Evolutionary conservation across 2,329 filamentous ascomycete genomes (phyloP).

Genomic region (Diaporthe nobilis): DNA sequence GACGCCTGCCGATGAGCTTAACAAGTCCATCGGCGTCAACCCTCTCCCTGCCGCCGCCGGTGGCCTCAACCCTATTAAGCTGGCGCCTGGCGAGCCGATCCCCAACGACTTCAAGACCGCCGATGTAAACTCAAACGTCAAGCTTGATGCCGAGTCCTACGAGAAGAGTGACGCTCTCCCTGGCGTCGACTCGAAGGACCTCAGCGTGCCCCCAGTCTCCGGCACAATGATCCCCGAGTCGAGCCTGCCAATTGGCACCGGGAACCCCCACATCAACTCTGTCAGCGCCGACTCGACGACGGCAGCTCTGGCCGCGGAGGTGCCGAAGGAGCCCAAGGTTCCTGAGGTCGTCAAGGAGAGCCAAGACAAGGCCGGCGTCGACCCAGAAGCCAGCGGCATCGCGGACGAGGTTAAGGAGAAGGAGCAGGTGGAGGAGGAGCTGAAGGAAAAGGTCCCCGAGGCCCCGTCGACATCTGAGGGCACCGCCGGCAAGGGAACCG

Average conservation of each 20-base stretch:
- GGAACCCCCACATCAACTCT: slow-evolving; percentile 66
- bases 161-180: slow-evolving; percentile 80
- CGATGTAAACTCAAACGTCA: slow-evolving; percentile 79
- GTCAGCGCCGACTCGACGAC: slow-evolving; percentile 73
- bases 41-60: slow-evolving; percentile 74
- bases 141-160: slow-evolving; percentile 88
- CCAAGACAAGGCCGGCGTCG: slow-evolving; percentile 74
- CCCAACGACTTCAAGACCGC: slow-evolving; percentile 78
- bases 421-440: slow-evolving; percentile 78
- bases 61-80: slow-evolving; percentile 82
- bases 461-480: slow-evolving; percentile 71
- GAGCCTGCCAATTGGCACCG: slow-evolving; percentile 75
- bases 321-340: slow-evolving; percentile 71
- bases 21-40: slow-evolving; percentile 70
- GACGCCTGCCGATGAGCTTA: slow-evolving; percentile 71
- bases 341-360: slow-evolving; percentile 79
- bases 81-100: slow-evolving; percentile 85
- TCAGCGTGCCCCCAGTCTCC: slow-evolving; percentile 67
- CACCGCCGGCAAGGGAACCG: slow-evolving; percentile 64
- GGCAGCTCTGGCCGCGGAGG: slow-evolving; percentile 75
- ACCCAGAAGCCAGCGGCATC: slow-evolving; percentile 78
- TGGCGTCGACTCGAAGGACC: slow-evolving; percentile 57
- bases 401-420: slow-evolving; percentile 79
- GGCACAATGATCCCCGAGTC: slow-evolving; percentile 85
- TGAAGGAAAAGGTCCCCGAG: slow-evolving; percentile 76